Evolutionary conservation across 2,329 filamentous ascomycete species (phyloP).

Genomic region (Fusarium denticulatum): DNA sequence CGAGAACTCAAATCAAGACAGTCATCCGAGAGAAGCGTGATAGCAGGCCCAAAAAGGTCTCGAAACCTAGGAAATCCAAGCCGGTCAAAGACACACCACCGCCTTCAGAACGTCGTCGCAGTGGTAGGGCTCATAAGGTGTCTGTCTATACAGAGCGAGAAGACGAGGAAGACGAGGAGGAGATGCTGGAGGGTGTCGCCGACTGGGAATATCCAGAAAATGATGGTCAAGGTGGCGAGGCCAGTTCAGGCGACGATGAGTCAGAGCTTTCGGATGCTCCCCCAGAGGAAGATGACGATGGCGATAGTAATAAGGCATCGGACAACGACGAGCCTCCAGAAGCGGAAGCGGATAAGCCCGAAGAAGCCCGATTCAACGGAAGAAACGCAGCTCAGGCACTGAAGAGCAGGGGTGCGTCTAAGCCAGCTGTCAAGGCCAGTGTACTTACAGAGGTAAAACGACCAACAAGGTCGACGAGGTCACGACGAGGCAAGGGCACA

Average conservation of each 20-base stretch:
- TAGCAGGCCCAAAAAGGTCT: conserved; percentile 48
- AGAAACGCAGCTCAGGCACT: conserved; percentile 30
- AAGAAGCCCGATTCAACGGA: conserved; percentile 41
- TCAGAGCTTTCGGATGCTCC: conserved; percentile 40
- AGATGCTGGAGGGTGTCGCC: conserved; percentile 70
- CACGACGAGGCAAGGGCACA: conserved; percentile 43
- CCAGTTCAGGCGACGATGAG: conserved; percentile 21
- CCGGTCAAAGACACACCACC: conserved; percentile 47
- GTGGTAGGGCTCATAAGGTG: conserved; percentile 59
- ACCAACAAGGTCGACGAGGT: conserved; percentile 40
- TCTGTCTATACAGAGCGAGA: conserved; percentile 66
- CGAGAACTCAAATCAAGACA: conserved; percentile 51
- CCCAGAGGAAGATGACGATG: conserved; percentile 21
- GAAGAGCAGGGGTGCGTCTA: conserved; percentile 39
- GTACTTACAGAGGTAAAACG: conserved; percentile 33
- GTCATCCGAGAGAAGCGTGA: conserved; percentile 51
- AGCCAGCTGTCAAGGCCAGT: conserved; percentile 41
- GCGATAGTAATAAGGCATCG: conserved; percentile 20
- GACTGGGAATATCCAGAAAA: conserved; percentile 63
- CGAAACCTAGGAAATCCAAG: conserved; percentile 45
- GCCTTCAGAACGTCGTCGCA: conserved; percentile 63
- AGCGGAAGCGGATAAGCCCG: conserved; percentile 31
- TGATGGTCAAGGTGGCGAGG: conserved; percentile 34
- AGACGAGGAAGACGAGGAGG: conserved; percentile 67
- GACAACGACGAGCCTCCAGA: conserved; percentile 26